Percentiles rank a stretch among this genome's conserved stretches.
These are phyloP conservation scores for Hygrocybe coccinea DNA, from an alignment of 768 basidiomycete species.

Conservation along the genomic window DNA sequence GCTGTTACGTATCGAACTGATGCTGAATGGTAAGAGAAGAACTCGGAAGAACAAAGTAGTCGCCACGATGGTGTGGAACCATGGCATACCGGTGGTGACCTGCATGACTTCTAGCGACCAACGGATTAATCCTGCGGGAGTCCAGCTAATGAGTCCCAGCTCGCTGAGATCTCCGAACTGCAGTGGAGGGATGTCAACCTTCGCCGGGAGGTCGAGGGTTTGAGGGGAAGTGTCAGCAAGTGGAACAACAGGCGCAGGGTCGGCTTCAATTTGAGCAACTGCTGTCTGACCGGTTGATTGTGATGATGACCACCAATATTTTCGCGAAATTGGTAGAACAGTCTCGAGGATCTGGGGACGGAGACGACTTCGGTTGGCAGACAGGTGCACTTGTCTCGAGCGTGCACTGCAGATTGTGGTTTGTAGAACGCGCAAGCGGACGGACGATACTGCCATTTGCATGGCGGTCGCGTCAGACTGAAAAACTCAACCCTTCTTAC, in stretches of 20 bases:
- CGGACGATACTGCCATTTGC: no score
- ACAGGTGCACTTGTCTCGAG: no score
- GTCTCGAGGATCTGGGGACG: no score
- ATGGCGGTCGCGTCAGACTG: no score
- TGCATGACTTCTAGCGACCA: constrained; percentile 66
- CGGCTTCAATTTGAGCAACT: not conserved
- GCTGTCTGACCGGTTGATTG: not conserved
- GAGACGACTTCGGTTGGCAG: no score
- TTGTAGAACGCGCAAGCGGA: no score
- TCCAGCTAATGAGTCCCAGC: constrained; percentile 58
- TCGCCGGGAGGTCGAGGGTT: not conserved
- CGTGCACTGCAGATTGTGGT: no score
- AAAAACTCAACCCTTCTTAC: no score
- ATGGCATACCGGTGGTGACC: constrained; percentile 65
- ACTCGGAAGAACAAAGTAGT: constrained; percentile 60
- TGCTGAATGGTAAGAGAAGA: constrained; percentile 54
- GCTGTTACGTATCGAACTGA: constrained; percentile 53
- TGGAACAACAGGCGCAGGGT: not conserved
- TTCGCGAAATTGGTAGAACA: not conserved
- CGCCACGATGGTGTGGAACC: constrained; percentile 78
- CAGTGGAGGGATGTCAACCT: constrained; percentile 41
- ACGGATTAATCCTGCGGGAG: constrained; percentile 59
- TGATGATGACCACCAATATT: constrained; percentile 1
- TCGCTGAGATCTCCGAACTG: constrained; percentile 70
- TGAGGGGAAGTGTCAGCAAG: not conserved